Evolutionary conservation across 768 basidiomycete genomes (phyloP).

Genomic region (Pleurotus giganteus): DNA sequence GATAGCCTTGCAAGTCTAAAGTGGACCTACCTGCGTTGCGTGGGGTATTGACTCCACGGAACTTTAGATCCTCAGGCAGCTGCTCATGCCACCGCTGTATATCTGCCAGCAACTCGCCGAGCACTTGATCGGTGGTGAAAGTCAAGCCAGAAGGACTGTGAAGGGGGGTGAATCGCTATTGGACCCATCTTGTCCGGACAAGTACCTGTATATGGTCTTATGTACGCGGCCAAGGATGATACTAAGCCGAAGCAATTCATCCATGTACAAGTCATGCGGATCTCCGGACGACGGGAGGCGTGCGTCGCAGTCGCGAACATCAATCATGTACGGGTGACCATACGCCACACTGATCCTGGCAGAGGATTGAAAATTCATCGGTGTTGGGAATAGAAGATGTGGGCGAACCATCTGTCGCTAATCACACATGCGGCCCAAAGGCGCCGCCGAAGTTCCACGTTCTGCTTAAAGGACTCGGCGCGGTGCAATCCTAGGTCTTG

Average conservation of each 20-base stretch:
- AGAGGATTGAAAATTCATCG: conserved; percentile 8
- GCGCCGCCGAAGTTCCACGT: conserved; percentile 83
- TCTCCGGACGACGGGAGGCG: conserved; percentile 89
- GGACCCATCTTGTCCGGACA: background rate
- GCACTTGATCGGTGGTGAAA: conserved; percentile 78
- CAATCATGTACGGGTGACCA: conserved; percentile 95
- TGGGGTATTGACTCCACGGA: conserved; percentile 66
- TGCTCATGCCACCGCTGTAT: conserved; percentile 75
- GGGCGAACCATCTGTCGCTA: conserved; percentile 82
- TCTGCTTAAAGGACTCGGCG: conserved; percentile 81
- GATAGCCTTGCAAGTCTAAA: background rate
- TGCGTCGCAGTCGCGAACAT: conserved; percentile 94
- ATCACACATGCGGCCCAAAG: conserved; percentile 96
- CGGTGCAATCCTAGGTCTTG: conserved; percentile 96
- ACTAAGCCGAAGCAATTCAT: conserved; percentile 89
- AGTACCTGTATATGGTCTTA: conserved; percentile 89
- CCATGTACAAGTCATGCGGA: conserved; percentile 74
- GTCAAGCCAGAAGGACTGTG: conserved; percentile 82
- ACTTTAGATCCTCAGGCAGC: conserved; percentile 77
- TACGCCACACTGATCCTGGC: conserved; percentile 82
- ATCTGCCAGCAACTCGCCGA: conserved; percentile 61
- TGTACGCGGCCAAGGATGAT: conserved; percentile 88
- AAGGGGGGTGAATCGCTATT: conserved; percentile 7
- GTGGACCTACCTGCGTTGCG: conserved; percentile 60
- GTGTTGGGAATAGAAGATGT: background rate